Evolutionary conservation across 805 yeast genomes (phyloP).

Genomic region (Metschnikowia cubensis): DNA sequence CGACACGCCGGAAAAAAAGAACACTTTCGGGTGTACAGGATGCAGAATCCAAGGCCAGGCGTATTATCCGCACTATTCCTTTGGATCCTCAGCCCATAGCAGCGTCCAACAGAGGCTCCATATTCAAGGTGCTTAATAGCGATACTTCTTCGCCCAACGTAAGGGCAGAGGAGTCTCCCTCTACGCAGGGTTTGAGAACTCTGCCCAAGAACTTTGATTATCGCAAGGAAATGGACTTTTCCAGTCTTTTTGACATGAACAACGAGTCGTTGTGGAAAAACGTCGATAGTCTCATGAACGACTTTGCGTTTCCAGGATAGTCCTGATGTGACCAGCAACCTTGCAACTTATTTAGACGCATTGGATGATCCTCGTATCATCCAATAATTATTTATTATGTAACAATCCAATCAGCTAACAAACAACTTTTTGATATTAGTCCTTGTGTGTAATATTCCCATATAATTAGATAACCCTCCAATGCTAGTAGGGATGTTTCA

Average conservation of each 20-base stretch:
- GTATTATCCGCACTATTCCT: slow-evolving; percentile 73
- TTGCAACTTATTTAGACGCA: too few relatives aligned
- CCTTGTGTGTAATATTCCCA: too few relatives aligned
- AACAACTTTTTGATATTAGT: too few relatives aligned
- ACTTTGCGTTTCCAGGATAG: slow-evolving; percentile 76
- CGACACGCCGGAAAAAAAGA: slow-evolving; percentile 37
- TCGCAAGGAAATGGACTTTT: slow-evolving; percentile 1
- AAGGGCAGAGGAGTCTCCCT: background rate
- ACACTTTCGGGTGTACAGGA: slow-evolving; percentile 52
- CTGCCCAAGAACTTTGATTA: background rate
- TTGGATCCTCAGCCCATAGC: slow-evolving; percentile 78
- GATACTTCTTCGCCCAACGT: slow-evolving; percentile 30
- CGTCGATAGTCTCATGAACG: slow-evolving; percentile 85
- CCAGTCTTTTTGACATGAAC: slow-evolving; percentile 45
- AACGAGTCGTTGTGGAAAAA: slow-evolving; percentile 69
- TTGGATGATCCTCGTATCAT: background rate
- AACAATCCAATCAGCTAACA: too few relatives aligned
- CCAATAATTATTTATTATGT: background rate
- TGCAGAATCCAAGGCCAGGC: slow-evolving; percentile 70
- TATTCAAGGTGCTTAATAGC: slow-evolving; percentile 37
- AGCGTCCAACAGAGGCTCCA: slow-evolving; percentile 32
- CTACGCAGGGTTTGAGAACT: background rate
- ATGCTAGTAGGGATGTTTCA: too few relatives aligned
- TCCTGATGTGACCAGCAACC: background rate
- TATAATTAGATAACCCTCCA: too few relatives aligned